phyloP scores from a whole-genome alignment of 139 green algal genomes.

The Tetraselmis chui region DNA sequence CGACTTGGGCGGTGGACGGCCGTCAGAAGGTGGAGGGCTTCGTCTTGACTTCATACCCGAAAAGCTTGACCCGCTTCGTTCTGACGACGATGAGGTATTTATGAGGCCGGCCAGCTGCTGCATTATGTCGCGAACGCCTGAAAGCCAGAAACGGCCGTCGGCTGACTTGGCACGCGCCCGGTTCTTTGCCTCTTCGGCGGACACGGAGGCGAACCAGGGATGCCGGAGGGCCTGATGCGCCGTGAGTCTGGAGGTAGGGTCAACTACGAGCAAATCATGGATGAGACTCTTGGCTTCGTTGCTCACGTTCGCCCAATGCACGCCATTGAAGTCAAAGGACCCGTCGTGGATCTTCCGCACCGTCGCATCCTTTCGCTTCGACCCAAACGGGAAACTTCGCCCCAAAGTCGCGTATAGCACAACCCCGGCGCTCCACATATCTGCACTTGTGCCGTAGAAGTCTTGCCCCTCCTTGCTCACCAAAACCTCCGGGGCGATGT shows the following conservation, averaged over 20 bases:
- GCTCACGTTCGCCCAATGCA: not conserved
- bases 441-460: constrained; percentile 10
- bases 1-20: too few relatives aligned
- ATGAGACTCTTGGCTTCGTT: not conserved
- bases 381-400: constrained; percentile 2
- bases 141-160: not conserved
- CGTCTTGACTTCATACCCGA: too few relatives aligned
- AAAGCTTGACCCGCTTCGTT: too few relatives aligned
- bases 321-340: not conserved
- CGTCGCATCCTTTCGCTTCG: not conserved
- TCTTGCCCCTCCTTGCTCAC: not conserved
- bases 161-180: not conserved
- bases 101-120: not conserved
- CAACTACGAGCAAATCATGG: not conserved
- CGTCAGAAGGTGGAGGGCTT: too few relatives aligned
- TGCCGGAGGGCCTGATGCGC: not conserved
- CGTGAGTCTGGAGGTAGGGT: not conserved
- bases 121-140: not conserved
- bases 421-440: constrained; percentile 27
- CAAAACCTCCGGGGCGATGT: constrained; percentile 21
- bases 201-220: not conserved
- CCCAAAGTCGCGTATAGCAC: constrained; percentile 19
- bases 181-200: not conserved
- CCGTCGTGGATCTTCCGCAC: not conserved
- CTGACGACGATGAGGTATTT: too few relatives aligned